Conservation (phyloP, 2,329 filamentous ascomycete species). For the Fusarium setosum region DNA sequence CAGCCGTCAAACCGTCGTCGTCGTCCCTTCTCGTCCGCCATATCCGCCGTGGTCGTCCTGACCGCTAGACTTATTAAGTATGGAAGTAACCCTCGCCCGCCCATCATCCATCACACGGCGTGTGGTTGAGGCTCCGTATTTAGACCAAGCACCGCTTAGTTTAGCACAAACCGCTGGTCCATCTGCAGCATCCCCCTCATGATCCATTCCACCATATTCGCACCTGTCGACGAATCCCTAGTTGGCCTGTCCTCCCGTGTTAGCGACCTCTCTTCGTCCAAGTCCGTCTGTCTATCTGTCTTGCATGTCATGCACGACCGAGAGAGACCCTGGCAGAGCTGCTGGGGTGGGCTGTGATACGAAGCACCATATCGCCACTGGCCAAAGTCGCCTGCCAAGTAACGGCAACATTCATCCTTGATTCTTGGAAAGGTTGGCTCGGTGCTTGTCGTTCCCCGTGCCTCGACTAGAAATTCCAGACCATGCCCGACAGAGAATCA, state of each 20-base stretch:
- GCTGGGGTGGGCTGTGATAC: slow-evolving; percentile 22
- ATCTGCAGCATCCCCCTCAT: slow-evolving; percentile 2
- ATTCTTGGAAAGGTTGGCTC: no score
- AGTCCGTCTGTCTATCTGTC: slow-evolving; percentile 21
- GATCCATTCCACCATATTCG: slow-evolving; percentile 10
- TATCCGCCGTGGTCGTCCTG: slow-evolving; percentile 9
- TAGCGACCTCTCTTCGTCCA: slow-evolving; percentile 12
- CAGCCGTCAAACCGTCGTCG: slow-evolving; percentile 16
- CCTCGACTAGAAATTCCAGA: not conserved
- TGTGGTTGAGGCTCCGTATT: slow-evolving; percentile 30
- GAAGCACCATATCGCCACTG: slow-evolving; percentile 19
- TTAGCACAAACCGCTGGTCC: not conserved
- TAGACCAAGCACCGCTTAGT: not conserved
- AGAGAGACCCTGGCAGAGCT: slow-evolving; percentile 3
- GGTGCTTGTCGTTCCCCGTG: not conserved
- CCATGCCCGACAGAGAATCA: not conserved
- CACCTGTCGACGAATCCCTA: slow-evolving; percentile 21
- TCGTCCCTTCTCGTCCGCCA: slow-evolving; percentile 9
- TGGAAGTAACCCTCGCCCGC: not conserved
- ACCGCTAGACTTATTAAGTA: not conserved
- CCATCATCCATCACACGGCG: slow-evolving; percentile 4
- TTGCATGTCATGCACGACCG: slow-evolving; percentile 9
- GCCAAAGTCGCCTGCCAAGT: slow-evolving; percentile 1
- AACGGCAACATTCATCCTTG: not conserved
- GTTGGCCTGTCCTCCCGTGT: slow-evolving; percentile 1